Evolutionary conservation across 495 filamentous ascomycete species (phyloP), one percentile per base, ranked within the genome.

Genomic region (Penicillium steckii): DNA sequence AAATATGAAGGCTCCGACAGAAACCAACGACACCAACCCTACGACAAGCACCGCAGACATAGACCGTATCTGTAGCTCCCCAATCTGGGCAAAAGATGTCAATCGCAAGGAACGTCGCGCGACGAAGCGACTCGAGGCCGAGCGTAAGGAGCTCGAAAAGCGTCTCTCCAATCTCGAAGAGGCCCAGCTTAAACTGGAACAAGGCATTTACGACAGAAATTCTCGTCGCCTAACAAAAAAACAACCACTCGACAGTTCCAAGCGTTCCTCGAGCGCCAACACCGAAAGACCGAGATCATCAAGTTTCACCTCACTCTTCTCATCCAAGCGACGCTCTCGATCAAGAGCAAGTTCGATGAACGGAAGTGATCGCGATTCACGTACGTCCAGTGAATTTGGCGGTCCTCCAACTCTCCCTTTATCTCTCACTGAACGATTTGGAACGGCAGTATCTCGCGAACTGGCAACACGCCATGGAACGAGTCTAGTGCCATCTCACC

Each of bases 191-290:
- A 52, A 46, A 24, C 43, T 52, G 30, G 60, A 68, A 35, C 19
- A 47, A 8, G 53, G 53, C 17, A 32, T 53, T 6, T 47, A 55
- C 32, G 67, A 63, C 29, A 59, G 66, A 29, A 56, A 55, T 17
- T 53, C 65, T 26, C 68, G 65, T 17, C 68, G 70, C 32, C 56
- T 75, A 19, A 66, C 62, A n/a, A 75, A 73, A 52, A 75, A 72
- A 38, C 66, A 70, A 27, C 68, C 70, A 0, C 35, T 67, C 5
- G 47, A 53, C 25, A 71, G 53, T 52, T 66, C 66, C 13, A 66
- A 56, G 12, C 64, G 71, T 43, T 61, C 60, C 12, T 70, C 70
- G n/a, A 73, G 71, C 46, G 60, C 59, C 17, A 63, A 59, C 44
- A 55, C 55, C 17, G 64, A 65, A 9, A 57, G 64, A 48, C 53